A percentile compares a stretch with the other conserved stretches of the same genome.
These are phyloP conservation scores for Pseudogymnoascus sp. DNA, from an alignment of 2,329 filamentous ascomycete genomes.

Conservation along the genomic window DNA sequence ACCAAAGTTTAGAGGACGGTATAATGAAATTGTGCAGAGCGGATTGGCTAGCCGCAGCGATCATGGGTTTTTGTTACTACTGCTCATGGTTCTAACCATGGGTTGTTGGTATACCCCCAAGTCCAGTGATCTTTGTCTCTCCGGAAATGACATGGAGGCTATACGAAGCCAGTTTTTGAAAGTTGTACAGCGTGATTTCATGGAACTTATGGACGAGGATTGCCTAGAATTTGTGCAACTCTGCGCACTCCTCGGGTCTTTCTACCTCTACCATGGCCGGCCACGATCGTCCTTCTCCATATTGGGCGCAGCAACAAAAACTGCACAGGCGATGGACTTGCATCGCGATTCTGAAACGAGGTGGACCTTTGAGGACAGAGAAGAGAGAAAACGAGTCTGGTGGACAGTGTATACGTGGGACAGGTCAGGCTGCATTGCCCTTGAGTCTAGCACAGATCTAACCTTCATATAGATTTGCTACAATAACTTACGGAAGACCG, in stretches of 20 bases:
- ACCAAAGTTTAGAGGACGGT: slow-evolving; percentile 32
- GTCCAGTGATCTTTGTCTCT: slow-evolving; percentile 10
- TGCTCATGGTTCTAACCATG: slow-evolving; percentile 33
- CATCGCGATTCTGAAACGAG: slow-evolving; percentile 14
- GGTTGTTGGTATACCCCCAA: slow-evolving; percentile 33
- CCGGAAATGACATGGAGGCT: slow-evolving; percentile 16
- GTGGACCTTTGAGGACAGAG: slow-evolving; percentile 11
- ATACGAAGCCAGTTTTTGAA: slow-evolving; percentile 11
- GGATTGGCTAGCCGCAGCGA: slow-evolving; percentile 30
- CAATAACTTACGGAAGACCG: slow-evolving; percentile 33
- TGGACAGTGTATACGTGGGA: slow-evolving; percentile 19
- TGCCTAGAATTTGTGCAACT: slow-evolving; percentile 33
- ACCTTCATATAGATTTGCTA: slow-evolving; percentile 28
- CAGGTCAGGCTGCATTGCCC: slow-evolving; percentile 11
- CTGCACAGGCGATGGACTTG: slow-evolving; percentile 15
- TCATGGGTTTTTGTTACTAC: slow-evolving; percentile 31
- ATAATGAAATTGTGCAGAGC: slow-evolving; percentile 27
- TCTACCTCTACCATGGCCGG: slow-evolving; percentile 36
- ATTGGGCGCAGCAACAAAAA: slow-evolving; percentile 16
- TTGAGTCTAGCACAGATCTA: background rate
- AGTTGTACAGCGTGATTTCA: slow-evolving; percentile 30
- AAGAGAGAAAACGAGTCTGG: slow-evolving; percentile 16
- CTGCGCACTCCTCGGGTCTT: slow-evolving; percentile 34
- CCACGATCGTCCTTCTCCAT: slow-evolving; percentile 31
- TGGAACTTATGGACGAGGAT: slow-evolving; percentile 36